phyloP scores from a whole-genome alignment of 345 rosid genomes.

The Linum trigynum region DNA sequence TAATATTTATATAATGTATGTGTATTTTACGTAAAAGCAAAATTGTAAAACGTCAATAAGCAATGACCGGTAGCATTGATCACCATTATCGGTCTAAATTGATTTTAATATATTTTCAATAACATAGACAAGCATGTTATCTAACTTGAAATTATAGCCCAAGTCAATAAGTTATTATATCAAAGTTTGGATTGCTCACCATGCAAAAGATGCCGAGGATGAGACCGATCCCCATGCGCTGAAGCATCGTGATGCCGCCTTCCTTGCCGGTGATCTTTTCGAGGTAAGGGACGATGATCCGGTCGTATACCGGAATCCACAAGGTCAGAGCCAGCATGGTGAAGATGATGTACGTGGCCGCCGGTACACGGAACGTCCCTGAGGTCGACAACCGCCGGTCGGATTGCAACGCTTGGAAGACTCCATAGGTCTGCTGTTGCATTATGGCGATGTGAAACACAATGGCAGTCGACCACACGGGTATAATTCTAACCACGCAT shows the following conservation, averaged over 20 bases:
- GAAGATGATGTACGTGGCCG: slow-evolving; percentile 16
- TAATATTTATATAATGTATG: no score
- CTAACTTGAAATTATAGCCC: no score
- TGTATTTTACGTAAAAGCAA: no score
- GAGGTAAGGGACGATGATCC: slow-evolving; percentile 16
- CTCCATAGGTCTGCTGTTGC: slow-evolving; percentile 9
- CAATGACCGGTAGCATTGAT: no score
- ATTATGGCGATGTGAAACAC: background rate
- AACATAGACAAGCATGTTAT: no score
- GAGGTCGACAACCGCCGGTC: slow-evolving; percentile 4
- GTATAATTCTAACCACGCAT: slow-evolving; percentile 5
- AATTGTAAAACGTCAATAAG: no score
- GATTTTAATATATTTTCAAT: no score
- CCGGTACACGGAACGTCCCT: slow-evolving; percentile 18
- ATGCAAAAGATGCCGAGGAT: slow-evolving; percentile 11
- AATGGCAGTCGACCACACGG: slow-evolving; percentile 7
- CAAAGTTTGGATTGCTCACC: background rate
- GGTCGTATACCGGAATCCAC: slow-evolving; percentile 29
- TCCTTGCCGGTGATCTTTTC: slow-evolving; percentile 20
- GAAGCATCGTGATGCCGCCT: slow-evolving; percentile 29
- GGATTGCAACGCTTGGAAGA: slow-evolving; percentile 10
- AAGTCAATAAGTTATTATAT: no score
- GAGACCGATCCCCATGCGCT: slow-evolving; percentile 37
- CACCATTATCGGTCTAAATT: no score
- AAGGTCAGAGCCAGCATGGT: slow-evolving; percentile 15